Percentiles rank a stretch among this genome's conserved stretches.
Evolutionary conservation across 1,139 yeast species (phyloP).

Genomic region (Hansenula sp.): DNA sequence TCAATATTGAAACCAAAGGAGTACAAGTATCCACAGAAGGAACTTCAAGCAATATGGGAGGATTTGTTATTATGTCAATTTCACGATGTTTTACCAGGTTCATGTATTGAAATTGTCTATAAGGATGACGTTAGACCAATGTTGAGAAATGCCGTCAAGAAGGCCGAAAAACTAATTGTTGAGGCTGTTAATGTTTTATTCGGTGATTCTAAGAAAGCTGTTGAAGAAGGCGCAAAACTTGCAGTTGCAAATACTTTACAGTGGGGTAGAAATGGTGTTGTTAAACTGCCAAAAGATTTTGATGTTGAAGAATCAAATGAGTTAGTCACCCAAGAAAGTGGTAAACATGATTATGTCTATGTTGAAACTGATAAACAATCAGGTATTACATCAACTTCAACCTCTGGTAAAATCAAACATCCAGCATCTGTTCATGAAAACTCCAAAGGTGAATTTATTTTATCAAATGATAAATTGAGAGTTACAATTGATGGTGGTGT

Average conservation of each 20-base stretch:
- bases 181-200: slow-evolving; percentile 45
- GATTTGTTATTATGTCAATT: slow-evolving; percentile 87
- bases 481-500: slow-evolving; percentile 62
- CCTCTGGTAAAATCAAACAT: slow-evolving; percentile 26
- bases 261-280: slow-evolving; percentile 60
- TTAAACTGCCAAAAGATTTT: slow-evolving; percentile 31
- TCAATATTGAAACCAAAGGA: slow-evolving; percentile 44
- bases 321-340: slow-evolving; percentile 13
- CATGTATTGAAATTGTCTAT: slow-evolving; percentile 93
- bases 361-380: slow-evolving; percentile 3
- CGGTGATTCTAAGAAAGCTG: slow-evolving; percentile 8
- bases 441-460: slow-evolving; percentile 38
- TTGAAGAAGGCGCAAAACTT: slow-evolving; percentile 10
- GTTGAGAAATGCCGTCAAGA: slow-evolving; percentile 52
- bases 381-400: not conserved
- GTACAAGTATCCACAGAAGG: slow-evolving; percentile 67
- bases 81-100: slow-evolving; percentile 96
- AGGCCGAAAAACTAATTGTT: slow-evolving; percentile 48
- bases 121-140: slow-evolving; percentile 87
- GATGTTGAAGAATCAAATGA: slow-evolving; percentile 8
- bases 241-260: slow-evolving; percentile 57
- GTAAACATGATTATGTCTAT: slow-evolving; percentile 17
- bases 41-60: slow-evolving; percentile 78
- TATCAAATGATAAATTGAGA: slow-evolving; percentile 58
- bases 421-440: slow-evolving; percentile 45